Conservation (phyloP, 345 rosid genomes). For the Melaleuca alternifolia region DNA sequence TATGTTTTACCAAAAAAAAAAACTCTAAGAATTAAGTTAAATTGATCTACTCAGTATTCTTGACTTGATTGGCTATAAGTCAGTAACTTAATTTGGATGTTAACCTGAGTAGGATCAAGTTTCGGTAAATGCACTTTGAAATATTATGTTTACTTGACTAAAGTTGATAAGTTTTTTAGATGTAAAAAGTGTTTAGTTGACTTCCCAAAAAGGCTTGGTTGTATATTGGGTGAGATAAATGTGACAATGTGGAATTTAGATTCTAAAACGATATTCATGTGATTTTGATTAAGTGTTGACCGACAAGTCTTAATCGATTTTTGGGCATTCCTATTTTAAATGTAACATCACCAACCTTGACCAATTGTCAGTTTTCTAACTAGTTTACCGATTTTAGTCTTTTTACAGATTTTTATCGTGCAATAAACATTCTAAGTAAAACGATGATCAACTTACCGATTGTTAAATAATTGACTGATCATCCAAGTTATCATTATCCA, state of each 20-base stretch:
- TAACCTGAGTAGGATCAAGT: background rate
- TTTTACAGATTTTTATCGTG: too few relatives aligned
- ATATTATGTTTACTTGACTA: background rate
- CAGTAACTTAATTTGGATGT: background rate
- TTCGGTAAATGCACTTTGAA: background rate
- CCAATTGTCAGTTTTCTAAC: background rate
- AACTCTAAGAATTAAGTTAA: background rate
- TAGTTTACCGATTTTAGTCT: background rate
- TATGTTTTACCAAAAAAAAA: too few relatives aligned
- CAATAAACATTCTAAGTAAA: background rate
- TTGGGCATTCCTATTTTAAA: background rate
- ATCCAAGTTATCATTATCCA: background rate
- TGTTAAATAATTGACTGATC: too few relatives aligned
- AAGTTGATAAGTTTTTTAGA: too few relatives aligned
- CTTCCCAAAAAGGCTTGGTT: background rate
- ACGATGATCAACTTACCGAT: background rate
- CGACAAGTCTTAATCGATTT: background rate
- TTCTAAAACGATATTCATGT: background rate
- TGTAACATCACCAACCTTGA: too few relatives aligned
- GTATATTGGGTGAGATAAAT: too few relatives aligned
- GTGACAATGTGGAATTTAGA: background rate
- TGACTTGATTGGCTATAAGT: background rate
- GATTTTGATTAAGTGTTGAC: background rate
- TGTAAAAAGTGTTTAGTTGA: background rate
- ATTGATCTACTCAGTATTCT: background rate